Evolutionary conservation across 305 asterid species (phyloP).

Genomic region (Solanum hybrid): DNA sequence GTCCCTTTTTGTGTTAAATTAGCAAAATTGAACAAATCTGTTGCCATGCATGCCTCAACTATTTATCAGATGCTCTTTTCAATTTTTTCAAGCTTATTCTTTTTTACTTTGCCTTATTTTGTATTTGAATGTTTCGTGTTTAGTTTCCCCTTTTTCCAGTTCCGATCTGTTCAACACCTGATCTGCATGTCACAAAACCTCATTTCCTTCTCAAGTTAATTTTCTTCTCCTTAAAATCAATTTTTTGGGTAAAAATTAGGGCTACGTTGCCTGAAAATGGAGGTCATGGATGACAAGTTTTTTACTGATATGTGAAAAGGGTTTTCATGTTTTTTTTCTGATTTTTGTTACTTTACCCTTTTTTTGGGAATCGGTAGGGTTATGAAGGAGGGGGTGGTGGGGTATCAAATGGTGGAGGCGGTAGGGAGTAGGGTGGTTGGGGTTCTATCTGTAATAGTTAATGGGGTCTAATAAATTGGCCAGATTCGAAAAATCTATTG

Average conservation of each 20-base stretch:
- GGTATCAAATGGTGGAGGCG: background rate
- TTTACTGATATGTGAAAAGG: background rate
- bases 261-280: background rate
- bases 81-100: background rate
- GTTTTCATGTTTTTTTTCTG: background rate
- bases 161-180: background rate
- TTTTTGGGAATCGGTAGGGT: background rate
- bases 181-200: background rate
- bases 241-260: background rate
- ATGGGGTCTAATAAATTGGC: slow-evolving; percentile 1
- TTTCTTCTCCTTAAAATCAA: background rate
- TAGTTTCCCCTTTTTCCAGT: background rate
- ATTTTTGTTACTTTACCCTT: background rate
- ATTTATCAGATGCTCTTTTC: background rate
- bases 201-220: background rate
- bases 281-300: background rate
- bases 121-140: background rate
- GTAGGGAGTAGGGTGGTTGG: background rate
- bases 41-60: background rate
- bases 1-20: background rate
- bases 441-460: background rate
- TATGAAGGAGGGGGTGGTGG: background rate
- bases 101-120: background rate
- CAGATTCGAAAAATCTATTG: background rate
- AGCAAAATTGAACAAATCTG: background rate